A percentile compares a stretch with the other conserved stretches of the same genome.
These are phyloP conservation scores for Ceratocystis cacaofunesta DNA, from an alignment of 2,329 filamentous ascomycete species.

Conservation along the genomic window DNA sequence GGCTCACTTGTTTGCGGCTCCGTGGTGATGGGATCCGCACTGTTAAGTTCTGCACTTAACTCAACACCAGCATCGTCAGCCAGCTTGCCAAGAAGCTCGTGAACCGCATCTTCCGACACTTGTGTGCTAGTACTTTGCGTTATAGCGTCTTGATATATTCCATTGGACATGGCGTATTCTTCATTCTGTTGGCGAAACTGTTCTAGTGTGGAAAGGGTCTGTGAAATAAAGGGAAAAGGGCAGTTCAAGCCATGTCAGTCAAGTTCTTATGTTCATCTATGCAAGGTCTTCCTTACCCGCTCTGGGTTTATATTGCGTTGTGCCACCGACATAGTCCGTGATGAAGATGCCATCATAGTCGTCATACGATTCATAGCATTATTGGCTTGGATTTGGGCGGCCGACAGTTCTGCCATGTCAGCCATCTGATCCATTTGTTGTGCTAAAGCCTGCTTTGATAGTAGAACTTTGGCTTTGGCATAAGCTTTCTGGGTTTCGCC, in stretches of 20 bases:
- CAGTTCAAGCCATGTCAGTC: neutral
- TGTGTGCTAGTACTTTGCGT: conserved; percentile 58
- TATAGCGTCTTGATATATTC: conserved; percentile 78
- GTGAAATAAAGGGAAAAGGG: neutral
- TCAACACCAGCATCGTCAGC: conserved; percentile 81
- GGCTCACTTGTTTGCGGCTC: conserved; percentile 50
- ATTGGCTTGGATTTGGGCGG: conserved; percentile 48
- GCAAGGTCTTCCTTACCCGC: conserved; percentile 27
- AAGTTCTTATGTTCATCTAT: neutral
- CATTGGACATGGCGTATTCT: conserved; percentile 48
- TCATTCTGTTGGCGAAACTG: conserved; percentile 48
- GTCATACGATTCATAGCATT: conserved; percentile 52
- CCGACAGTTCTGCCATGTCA: conserved; percentile 47
- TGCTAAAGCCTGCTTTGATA: conserved; percentile 46
- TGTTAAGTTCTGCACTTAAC: conserved; percentile 57
- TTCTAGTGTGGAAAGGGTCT: conserved; percentile 45
- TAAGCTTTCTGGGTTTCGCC: conserved; percentile 49
- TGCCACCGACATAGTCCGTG: conserved; percentile 41
- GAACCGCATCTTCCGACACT: conserved; percentile 69
- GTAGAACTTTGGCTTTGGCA: conserved; percentile 47
- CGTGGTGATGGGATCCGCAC: conserved; percentile 39
- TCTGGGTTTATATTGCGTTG: conserved; percentile 46
- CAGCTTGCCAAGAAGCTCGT: conserved; percentile 69
- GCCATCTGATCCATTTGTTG: conserved; percentile 50
- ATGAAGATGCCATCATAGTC: conserved; percentile 46